Percentiles rank a stretch among this genome's conserved stretches.
Evolutionary conservation across 352 stramenopile species (phyloP).

Genomic region (Globisporangium acanthophoron): DNA sequence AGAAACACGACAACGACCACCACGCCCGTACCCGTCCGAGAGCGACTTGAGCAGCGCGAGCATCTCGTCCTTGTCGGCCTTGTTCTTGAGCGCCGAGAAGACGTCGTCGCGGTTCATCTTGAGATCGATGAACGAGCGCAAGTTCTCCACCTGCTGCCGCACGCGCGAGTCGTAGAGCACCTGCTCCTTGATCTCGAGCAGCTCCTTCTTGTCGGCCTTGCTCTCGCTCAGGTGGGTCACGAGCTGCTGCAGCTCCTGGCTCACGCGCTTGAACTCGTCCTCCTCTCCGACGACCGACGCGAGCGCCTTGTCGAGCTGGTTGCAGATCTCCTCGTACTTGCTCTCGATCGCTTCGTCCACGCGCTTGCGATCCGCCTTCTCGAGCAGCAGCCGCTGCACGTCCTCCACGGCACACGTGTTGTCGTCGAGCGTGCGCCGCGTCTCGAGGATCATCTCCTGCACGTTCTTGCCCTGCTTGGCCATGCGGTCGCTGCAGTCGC

Average conservation of each 20-base stretch:
- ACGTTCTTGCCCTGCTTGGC: slow-evolving; percentile 75
- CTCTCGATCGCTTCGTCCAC: slow-evolving; percentile 87
- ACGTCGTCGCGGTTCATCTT: slow-evolving; percentile 89
- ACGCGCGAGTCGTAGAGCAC: slow-evolving; percentile 85
- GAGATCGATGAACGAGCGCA: slow-evolving; percentile 82
- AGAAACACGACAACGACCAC: background rate
- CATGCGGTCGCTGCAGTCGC: slow-evolving; percentile 79
- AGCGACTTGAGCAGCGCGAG: slow-evolving; percentile 66
- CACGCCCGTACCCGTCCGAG: slow-evolving; percentile 37
- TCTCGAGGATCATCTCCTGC: slow-evolving; percentile 85
- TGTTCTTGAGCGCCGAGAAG: slow-evolving; percentile 77
- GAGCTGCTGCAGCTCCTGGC: slow-evolving; percentile 76
- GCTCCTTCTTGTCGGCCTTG: slow-evolving; percentile 81
- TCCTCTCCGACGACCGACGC: slow-evolving; percentile 83
- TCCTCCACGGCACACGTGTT: slow-evolving; percentile 83
- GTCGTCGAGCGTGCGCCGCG: slow-evolving; percentile 70
- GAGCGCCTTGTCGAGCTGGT: slow-evolving; percentile 87
- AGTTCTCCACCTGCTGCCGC: slow-evolving; percentile 79
- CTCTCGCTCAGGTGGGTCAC: slow-evolving; percentile 75
- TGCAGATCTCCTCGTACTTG: slow-evolving; percentile 91
- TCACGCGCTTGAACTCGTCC: slow-evolving; percentile 84
- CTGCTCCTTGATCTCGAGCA: slow-evolving; percentile 84
- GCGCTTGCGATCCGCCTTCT: slow-evolving; percentile 76
- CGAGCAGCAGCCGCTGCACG: slow-evolving; percentile 67
- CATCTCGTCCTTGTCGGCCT: slow-evolving; percentile 86